These are phyloP conservation scores for Monilinia fructigena DNA, from an alignment of 2,329 filamentous ascomycete genomes.

Conservation along the genomic window DNA sequence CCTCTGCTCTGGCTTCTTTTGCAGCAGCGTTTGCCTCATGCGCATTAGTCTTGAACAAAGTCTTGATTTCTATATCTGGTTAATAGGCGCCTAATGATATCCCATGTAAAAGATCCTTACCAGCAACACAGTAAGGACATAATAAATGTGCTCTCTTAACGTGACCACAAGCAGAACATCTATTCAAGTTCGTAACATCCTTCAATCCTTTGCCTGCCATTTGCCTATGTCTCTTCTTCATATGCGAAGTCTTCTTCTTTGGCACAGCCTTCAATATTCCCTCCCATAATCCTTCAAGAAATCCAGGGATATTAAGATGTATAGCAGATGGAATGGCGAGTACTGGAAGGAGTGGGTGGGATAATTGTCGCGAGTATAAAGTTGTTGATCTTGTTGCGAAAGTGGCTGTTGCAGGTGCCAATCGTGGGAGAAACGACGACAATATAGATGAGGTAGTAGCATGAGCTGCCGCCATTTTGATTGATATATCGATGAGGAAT, in stretches of 20 bases:
- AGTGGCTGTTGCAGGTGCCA: slow-evolving; percentile 47
- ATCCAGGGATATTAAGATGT: slow-evolving; percentile 59
- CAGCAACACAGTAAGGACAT: slow-evolving; percentile 81
- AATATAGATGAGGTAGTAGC: slow-evolving; percentile 44
- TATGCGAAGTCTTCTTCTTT: slow-evolving; percentile 98
- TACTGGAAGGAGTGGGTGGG: slow-evolving; percentile 51
- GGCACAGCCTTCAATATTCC: slow-evolving; percentile 88
- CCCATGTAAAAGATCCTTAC: slow-evolving; percentile 52
- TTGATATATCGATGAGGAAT: background rate
- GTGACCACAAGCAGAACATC: slow-evolving; percentile 84
- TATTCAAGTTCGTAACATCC: slow-evolving; percentile 83
- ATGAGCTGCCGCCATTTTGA: slow-evolving; percentile 49
- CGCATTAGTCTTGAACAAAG: slow-evolving; percentile 31
- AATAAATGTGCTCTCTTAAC: slow-evolving; percentile 85
- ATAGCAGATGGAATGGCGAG: slow-evolving; percentile 60
- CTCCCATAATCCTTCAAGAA: slow-evolving; percentile 88
- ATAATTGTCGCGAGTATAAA: slow-evolving; percentile 48
- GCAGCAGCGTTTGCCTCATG: slow-evolving; percentile 18
- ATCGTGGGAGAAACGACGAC: slow-evolving; percentile 55
- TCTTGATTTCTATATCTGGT: slow-evolving; percentile 38
- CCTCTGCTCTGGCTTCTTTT: slow-evolving; percentile 17
- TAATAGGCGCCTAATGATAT: background rate
- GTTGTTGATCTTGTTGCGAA: slow-evolving; percentile 47
- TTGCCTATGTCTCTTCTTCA: slow-evolving; percentile 88
- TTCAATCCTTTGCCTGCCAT: slow-evolving; percentile 94